A percentile compares a stretch with the other conserved stretches of the same genome.
These are phyloP conservation scores for Monascus purpureus DNA, from an alignment of 495 filamentous ascomycete genomes.

Conservation along the genomic window DNA sequence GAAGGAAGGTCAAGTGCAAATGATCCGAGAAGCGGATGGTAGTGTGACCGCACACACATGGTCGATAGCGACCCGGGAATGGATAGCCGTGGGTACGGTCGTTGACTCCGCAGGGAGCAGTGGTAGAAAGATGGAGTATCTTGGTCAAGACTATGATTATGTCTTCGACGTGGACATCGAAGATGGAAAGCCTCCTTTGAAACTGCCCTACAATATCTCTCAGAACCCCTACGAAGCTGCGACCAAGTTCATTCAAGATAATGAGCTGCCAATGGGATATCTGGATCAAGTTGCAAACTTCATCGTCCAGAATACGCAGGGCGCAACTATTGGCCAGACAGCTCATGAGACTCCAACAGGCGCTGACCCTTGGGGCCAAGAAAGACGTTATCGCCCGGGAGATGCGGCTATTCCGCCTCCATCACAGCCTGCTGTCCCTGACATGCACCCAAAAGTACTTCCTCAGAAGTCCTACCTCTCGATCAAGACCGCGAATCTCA, in stretches of 20 bases:
- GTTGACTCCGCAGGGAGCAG: conserved; percentile 80
- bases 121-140: conserved; percentile 55
- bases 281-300: conserved; percentile 91
- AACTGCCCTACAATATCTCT: conserved; percentile 82
- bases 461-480: conserved; percentile 79
- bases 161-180: conserved; percentile 98
- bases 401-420: conserved; percentile 28
- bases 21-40: conserved; percentile 70
- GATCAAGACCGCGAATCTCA: conserved; percentile 45
- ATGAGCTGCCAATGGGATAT: conserved; percentile 81
- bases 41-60: conserved; percentile 71
- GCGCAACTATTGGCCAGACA: conserved; percentile 57
- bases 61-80: conserved; percentile 51
- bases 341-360: conserved; percentile 27
- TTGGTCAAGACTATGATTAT: conserved; percentile 88
- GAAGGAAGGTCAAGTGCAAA: conserved; percentile 87
- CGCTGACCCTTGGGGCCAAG: conserved; percentile 63
- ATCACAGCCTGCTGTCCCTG: conserved; percentile 16
- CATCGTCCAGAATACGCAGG: conserved; percentile 79
- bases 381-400: conserved; percentile 64
- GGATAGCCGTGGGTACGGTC: conserved; percentile 84
- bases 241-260: conserved; percentile 79
- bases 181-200: conserved; percentile 85
- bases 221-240: conserved; percentile 91
- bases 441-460: conserved; percentile 45